Percentiles rank a stretch among this genome's conserved stretches.
These are phyloP conservation scores for Colletotrichum spinosum DNA, from an alignment of 2,329 filamentous ascomycete genomes.

Conservation along the genomic window DNA sequence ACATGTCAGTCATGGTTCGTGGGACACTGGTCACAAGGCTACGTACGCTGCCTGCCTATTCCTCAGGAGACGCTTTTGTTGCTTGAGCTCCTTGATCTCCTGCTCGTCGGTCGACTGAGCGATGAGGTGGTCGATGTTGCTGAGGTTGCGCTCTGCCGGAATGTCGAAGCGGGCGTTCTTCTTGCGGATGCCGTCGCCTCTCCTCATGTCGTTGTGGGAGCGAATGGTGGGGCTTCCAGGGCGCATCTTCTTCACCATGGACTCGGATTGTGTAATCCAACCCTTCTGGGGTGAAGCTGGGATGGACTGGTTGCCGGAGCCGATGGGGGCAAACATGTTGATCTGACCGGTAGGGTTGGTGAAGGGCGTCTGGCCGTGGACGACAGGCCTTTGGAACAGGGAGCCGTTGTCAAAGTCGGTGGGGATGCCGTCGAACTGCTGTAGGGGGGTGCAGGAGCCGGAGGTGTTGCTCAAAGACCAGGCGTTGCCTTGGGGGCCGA, in stretches of 20 bases:
- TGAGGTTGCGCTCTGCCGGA: conserved; percentile 89
- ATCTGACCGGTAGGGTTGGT: conserved; percentile 61
- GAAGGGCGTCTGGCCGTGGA: conserved; percentile 67
- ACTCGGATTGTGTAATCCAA: conserved; percentile 63
- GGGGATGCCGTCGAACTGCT: conserved; percentile 73
- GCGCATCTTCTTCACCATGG: conserved; percentile 70
- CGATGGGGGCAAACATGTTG: conserved; percentile 66
- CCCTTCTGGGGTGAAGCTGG: conserved; percentile 70
- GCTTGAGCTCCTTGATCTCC: conserved; percentile 97
- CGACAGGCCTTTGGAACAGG: conserved; percentile 66
- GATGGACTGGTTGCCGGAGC: conserved; percentile 60
- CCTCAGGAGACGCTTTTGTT: conserved; percentile 93
- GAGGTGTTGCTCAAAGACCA: conserved; percentile 77
- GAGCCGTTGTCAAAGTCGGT: conserved; percentile 66
- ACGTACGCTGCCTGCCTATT: conserved; percentile 97
- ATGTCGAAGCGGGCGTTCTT: conserved; percentile 99
- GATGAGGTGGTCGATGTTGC: conserved; percentile 95
- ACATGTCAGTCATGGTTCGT: conserved; percentile 24
- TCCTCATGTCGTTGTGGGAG: conserved; percentile 80
- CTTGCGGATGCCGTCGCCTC: conserved; percentile 93
- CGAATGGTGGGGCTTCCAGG: conserved; percentile 77
- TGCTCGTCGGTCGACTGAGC: conserved; percentile 88
- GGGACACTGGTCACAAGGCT: not conserved
- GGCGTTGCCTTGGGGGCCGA: conserved; percentile 53
- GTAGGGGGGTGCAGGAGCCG: conserved; percentile 80